Conservation (phyloP, 345 rosid species). For the Pelargonium nanum region DNA sequence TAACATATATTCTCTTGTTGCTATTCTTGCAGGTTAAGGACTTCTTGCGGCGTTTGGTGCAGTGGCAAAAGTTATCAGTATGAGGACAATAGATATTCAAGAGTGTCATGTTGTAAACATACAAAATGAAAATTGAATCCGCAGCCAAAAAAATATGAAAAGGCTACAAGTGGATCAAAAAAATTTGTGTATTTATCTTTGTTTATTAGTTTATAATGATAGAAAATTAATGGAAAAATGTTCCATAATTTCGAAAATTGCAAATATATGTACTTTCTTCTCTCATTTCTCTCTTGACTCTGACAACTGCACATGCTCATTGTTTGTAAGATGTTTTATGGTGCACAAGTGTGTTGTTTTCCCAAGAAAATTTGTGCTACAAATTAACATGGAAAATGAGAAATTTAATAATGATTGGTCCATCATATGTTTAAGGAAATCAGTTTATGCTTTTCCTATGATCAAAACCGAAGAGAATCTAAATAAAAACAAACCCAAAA, state of each 20-base stretch:
- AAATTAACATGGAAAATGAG: no score
- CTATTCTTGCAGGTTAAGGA: constrained; percentile 49
- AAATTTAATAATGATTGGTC: no score
- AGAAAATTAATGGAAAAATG: neutral
- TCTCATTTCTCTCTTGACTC: neutral
- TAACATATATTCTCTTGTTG: neutral
- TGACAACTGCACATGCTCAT: neutral
- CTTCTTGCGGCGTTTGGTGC: constrained; percentile 57
- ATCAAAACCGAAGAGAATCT: no score
- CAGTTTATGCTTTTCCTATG: no score
- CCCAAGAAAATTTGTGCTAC: neutral
- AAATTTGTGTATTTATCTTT: constrained; percentile 15
- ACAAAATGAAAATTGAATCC: neutral
- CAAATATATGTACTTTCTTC: neutral
- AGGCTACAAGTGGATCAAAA: constrained; percentile 11
- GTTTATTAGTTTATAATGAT: constrained; percentile 6
- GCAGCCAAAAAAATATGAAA: neutral
- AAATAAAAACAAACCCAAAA: no score
- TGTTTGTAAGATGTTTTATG: neutral
- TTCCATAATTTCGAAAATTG: neutral
- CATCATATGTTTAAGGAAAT: neutral
- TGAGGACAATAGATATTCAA: constrained; percentile 2
- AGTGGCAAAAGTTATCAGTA: constrained; percentile 37
- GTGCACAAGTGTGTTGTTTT: neutral
- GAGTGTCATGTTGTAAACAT: neutral